A percentile compares a stretch with the other conserved stretches of the same genome.
phyloP scores from a whole-genome alignment of 2,329 filamentous ascomycete species.

The Xylariaceae sp. region DNA sequence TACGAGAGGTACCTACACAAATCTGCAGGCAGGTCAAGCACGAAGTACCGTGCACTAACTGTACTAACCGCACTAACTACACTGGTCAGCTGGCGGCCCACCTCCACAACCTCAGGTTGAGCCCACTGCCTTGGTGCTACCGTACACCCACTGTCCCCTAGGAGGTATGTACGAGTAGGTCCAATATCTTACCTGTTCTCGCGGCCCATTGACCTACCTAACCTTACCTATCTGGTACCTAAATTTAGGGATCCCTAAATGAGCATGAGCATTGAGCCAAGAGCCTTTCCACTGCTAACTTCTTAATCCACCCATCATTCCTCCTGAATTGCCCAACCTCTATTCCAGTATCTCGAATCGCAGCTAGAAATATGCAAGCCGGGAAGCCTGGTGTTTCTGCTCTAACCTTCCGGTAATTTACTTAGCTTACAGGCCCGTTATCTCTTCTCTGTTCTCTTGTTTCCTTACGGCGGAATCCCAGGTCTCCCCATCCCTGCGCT shows the following conservation, averaged over 20 bases:
- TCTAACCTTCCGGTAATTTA: neutral
- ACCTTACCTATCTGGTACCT: neutral
- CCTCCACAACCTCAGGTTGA: neutral
- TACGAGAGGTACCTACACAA: no score
- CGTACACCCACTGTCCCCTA: constrained; percentile 2
- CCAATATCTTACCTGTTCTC: neutral
- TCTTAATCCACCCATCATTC: neutral
- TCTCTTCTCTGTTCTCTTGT: neutral
- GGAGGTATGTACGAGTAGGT: neutral
- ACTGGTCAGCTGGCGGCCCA: neutral
- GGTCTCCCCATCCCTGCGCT: constrained; percentile 15
- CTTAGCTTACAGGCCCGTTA: neutral
- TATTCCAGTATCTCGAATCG: constrained; percentile 3
- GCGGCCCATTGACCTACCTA: neutral
- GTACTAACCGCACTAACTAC: neutral
- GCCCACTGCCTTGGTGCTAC: constrained; percentile 2
- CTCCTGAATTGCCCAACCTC: constrained; percentile 15
- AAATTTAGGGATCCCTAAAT: neutral
- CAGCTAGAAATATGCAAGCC: constrained; percentile 14
- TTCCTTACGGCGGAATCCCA: constrained; percentile 8
- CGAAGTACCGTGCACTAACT: neutral
- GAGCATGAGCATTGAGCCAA: neutral
- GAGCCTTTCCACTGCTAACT: constrained; percentile 2
- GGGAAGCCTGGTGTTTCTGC: constrained; percentile 9
- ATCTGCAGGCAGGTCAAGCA: neutral